These are phyloP conservation scores for Erysiphe pulchra DNA, from an alignment of 2,329 filamentous ascomycete species.

Conservation along the genomic window DNA sequence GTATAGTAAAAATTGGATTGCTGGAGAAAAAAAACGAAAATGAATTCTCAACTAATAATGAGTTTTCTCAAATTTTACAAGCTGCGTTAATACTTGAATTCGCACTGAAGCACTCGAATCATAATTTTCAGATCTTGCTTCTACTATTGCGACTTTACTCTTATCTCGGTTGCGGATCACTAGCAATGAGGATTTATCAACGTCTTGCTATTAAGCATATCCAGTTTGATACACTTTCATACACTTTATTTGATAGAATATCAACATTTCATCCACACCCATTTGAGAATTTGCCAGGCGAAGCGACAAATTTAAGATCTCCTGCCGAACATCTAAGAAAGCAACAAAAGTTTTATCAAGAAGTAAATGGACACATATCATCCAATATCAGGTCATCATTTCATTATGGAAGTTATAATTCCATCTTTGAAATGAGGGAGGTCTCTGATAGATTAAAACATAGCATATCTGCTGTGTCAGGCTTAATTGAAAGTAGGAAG, in stretches of 20 bases:
- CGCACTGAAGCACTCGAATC: constrained; percentile 13
- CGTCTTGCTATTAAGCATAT: constrained; percentile 16
- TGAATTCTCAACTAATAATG: constrained; percentile 3
- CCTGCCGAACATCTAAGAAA: constrained; percentile 9
- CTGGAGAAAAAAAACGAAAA: neutral
- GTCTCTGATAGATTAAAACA: constrained; percentile 8
- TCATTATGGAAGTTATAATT: constrained; percentile 13
- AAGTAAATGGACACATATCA: constrained; percentile 7
- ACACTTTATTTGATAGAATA: constrained; percentile 16
- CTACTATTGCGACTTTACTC: constrained; percentile 15
- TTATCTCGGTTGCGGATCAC: constrained; percentile 14
- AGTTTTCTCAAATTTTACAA: constrained; percentile 9
- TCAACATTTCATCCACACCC: constrained; percentile 16
- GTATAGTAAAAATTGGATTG: constrained; percentile 11
- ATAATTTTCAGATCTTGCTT: constrained; percentile 17
- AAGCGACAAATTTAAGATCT: constrained; percentile 3
- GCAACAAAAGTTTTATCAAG: constrained; percentile 10
- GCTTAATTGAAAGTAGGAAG: constrained; percentile 10
- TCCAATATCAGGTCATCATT: constrained; percentile 12
- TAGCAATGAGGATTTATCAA: constrained; percentile 15
- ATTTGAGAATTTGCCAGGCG: constrained; percentile 6
- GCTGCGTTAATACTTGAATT: constrained; percentile 13
- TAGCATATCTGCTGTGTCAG: constrained; percentile 8
- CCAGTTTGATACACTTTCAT: constrained; percentile 17
- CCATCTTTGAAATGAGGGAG: constrained; percentile 12